Evolutionary conservation across 176 grass and related monocot species (phyloP).

Genomic region (Eleusine coracana): DNA sequence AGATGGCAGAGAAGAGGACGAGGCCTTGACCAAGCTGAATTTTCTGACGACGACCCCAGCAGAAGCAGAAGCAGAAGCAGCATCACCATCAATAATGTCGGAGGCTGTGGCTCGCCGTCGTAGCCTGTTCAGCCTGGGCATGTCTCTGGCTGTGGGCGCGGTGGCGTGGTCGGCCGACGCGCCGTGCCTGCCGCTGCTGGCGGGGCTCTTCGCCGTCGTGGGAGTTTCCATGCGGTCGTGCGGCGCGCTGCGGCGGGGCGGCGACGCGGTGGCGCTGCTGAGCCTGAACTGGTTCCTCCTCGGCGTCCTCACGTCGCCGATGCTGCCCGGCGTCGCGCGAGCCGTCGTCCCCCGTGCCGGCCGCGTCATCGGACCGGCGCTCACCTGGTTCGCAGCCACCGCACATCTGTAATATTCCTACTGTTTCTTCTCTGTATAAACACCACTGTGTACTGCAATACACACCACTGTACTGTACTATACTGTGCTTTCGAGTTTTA

Average conservation of each 20-base stretch:
- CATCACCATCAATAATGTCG: not conserved
- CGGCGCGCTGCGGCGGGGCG: not conserved
- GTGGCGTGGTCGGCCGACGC: conserved; percentile 47
- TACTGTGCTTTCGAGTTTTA: too few species aligned
- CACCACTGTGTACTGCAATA: not conserved
- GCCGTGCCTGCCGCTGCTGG: conserved; percentile 59
- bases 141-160: conserved; percentile 59
- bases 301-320: conserved; percentile 48
- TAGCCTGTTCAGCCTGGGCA: conserved; percentile 57
- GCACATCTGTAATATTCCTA: too few species aligned
- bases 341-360: conserved; percentile 31
- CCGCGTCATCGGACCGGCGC: not conserved
- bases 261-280: conserved; percentile 54
- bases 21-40: too few species aligned
- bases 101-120: conserved; percentile 23
- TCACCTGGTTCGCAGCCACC: conserved; percentile 11
- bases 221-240: conserved; percentile 59
- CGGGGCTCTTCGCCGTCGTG: conserved; percentile 59
- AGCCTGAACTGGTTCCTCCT: conserved; percentile 78
- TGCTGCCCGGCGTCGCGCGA: conserved; percentile 40
- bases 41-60: too few species aligned
- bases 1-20: not conserved
- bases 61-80: too few species aligned
- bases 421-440: not conserved
- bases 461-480: too few species aligned